These are phyloP conservation scores for Leccinum sublutescens DNA, from an alignment of 768 basidiomycete genomes.

Conservation along the genomic window DNA sequence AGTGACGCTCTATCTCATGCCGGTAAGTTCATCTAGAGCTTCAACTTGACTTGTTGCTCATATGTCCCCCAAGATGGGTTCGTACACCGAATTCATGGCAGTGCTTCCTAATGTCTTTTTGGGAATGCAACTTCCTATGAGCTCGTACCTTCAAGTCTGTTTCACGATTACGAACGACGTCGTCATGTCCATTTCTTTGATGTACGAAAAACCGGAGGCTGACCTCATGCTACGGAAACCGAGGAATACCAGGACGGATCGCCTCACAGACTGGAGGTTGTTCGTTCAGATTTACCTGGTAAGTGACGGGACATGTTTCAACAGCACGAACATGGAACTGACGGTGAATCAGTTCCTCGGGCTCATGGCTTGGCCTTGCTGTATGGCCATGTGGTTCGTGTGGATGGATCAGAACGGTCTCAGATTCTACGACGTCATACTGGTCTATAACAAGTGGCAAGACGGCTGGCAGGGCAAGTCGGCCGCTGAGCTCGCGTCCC, in stretches of 20 bases:
- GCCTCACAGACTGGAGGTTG: constrained; percentile 47
- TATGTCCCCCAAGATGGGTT: constrained; percentile 38
- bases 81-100: constrained; percentile 58
- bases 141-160: constrained; percentile 52
- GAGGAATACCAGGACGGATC: constrained; percentile 46
- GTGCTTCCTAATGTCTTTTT: constrained; percentile 56
- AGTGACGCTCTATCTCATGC: constrained; percentile 43
- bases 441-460: constrained; percentile 39
- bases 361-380: constrained; percentile 44
- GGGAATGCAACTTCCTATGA: constrained; percentile 58
- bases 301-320: constrained; percentile 11
- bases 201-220: constrained; percentile 51
- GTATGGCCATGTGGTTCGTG: constrained; percentile 41
- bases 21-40: constrained; percentile 24
- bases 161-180: constrained; percentile 55
- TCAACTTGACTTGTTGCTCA: neutral
- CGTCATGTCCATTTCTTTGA: constrained; percentile 47
- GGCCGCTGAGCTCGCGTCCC: constrained; percentile 30
- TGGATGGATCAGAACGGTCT: constrained; percentile 39
- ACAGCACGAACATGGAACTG: constrained; percentile 1
- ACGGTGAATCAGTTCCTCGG: constrained; percentile 37
- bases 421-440: constrained; percentile 34
- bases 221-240: constrained; percentile 49
- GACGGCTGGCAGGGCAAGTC: constrained; percentile 37
- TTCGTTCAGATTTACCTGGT: constrained; percentile 49